Base-by-base conservation (phyloP, 768 basidiomycete genomes). In the Psilocybe tampanensis region DNA sequence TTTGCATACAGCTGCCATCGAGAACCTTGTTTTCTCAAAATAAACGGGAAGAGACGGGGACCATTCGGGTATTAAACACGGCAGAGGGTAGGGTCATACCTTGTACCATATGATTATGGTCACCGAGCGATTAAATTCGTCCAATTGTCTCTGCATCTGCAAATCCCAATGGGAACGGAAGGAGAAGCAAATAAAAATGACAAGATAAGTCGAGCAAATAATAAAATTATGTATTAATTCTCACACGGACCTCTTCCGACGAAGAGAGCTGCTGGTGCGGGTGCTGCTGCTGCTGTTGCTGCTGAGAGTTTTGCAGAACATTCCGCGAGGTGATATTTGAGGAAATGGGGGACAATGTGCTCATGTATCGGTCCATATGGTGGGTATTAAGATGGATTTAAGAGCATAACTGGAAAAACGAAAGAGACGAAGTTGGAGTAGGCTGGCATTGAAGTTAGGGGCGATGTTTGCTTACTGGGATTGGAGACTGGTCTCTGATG, bases 101-200 rank as follows among this genome's bases (percentile, higher is more conserved):
- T 86, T 83, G 73, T 87, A 86, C 87, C 87, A 89, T 57, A 88
- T 81, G 51, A 89, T 79, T 56, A 89, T 77, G 1, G 85, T 88
- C 8, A 87, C 78, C 5, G 86, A 83, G 32, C 84, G 79, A 47
- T 74, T 76, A 54, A 75, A 78, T 44, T 77, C 78, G 26, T 76
- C 76, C 33, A 76, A 60, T 42, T 79, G 77, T 43, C 73, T 67
- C 55, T 75, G 72, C 64, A 77, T 74, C 48, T 75, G 72, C 64
- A 77, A 73, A 48, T 76, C 74, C 72, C 75, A 62, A 55, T 47
- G 49, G 39, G 41, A 33, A 36, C 34, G 21, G 26, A 44, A 26
- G 13, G 34, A 22, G 39, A 15, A 42, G 21, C 24, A 18, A 32
- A n/a, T n/a, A n/a, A n/a, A 26, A 44, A 44, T 12, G 21, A 21